These are phyloP conservation scores for Aspergillus viridinutans DNA, from an alignment of 2,329 filamentous ascomycete genomes.

Conservation along the genomic window DNA sequence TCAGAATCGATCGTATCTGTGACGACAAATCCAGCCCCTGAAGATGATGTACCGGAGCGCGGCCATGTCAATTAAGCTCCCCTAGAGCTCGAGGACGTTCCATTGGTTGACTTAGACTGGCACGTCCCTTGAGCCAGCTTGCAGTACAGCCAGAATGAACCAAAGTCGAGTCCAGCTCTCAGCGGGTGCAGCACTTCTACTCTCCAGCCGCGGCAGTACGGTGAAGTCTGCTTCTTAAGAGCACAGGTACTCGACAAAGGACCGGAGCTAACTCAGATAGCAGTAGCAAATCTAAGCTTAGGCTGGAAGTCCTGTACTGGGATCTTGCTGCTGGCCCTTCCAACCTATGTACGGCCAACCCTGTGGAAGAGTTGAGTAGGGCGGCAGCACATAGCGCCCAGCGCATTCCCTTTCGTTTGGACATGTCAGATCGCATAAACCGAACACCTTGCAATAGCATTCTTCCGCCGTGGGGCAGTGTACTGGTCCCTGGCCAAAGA, in stretches of 20 bases:
- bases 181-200: not conserved
- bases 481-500: conserved; percentile 55
- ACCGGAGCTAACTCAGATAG: not conserved
- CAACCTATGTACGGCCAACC: conserved; percentile 61
- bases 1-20: not conserved
- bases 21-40: not conserved
- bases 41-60: not conserved
- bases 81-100: not conserved
- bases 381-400: conserved; percentile 57
- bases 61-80: not conserved
- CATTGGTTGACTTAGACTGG: not conserved
- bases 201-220: not conserved
- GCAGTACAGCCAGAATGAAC: not conserved
- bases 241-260: not conserved
- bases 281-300: conserved; percentile 7
- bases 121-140: not conserved
- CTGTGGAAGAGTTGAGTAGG: conserved; percentile 53
- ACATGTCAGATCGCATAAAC: conserved; percentile 51
- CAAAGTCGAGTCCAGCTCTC: not conserved
- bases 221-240: not conserved
- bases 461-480: conserved; percentile 58
- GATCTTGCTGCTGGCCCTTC: conserved; percentile 37
- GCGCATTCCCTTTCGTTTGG: conserved; percentile 45
- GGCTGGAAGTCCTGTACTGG: conserved; percentile 28
- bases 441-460: conserved; percentile 66